Base-by-base conservation (phyloP, 441 rosid genomes). In the Pelargonium citronellum region DNA sequence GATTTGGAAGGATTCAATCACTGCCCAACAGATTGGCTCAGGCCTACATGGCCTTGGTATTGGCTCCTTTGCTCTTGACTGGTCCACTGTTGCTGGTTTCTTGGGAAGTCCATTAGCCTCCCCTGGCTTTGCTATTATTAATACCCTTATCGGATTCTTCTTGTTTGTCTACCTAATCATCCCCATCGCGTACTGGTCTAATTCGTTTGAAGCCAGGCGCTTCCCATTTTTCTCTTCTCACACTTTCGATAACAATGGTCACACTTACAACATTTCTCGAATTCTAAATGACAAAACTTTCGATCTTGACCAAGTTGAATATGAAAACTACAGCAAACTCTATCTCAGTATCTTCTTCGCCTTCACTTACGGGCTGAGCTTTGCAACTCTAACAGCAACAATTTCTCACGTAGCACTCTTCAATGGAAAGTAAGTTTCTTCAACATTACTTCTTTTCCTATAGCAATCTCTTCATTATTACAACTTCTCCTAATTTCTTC, bases 1-100 rank as follows among this genome's bases (percentile, higher is more conserved):
- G 71, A 61, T 73, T 13, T 73, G 71, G 71, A 67, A 58, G 22
- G 13, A 60, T 3, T 67, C 71, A 0, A 63, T 73, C 15, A 60
- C 67, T 3, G 76, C 76, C 11, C 76, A 73, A 12, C 76, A 73
- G 62, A 67, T 73, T 11, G 76, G 76, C 1, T 73, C 76, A 2
- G 76, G 71, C 2, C 46, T 58, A 10, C 20, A 47, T 0, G 76
- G 76, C 12, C 67, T 73, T 7, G 76, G 76, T n/a, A 61, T 73
- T 13, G 76, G 76, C 39, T 20, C 71, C 19, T 67, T 73, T 34
- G 76, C 67, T 27, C 71, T 73, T 8, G 76, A 73, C 63, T 73
- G 76, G 76, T 60, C 71, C 39, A 46, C 71, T 6, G 63, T 73
- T 8, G 71, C 71, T 0, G 46, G 47, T 11, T 73, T 67, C 63